These are phyloP conservation scores for Agastache rugosa DNA, from an alignment of 257 asterid genomes.

Conservation along the genomic window DNA sequence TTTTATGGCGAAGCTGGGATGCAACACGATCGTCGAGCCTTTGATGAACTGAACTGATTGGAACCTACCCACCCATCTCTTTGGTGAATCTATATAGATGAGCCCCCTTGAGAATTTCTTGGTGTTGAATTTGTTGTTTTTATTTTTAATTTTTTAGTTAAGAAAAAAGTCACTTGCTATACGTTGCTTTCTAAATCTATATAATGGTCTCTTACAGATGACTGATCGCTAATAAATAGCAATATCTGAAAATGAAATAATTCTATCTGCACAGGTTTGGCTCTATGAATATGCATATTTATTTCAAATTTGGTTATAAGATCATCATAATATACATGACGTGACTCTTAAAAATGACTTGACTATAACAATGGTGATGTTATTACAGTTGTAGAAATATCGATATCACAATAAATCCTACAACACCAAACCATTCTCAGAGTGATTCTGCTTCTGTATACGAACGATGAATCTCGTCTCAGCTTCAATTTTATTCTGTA, in stretches of 20 bases:
- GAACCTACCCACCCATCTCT: constrained; percentile 20
- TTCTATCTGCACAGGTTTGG: not conserved
- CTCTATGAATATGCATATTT: constrained; percentile 8
- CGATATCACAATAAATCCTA: not conserved
- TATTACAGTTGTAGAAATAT: constrained; percentile 5
- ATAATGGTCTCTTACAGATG: not conserved
- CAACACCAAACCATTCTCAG: not conserved
- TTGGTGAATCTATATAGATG: constrained; percentile 1
- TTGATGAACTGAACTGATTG: constrained; percentile 8
- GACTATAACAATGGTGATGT: not conserved
- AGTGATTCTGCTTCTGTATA: not conserved
- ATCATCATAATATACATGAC: not conserved
- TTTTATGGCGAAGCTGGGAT: constrained; percentile 26
- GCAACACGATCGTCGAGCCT: constrained; percentile 25
- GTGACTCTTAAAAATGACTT: not conserved
- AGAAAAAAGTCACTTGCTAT: not conserved
- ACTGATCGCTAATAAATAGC: not conserved
- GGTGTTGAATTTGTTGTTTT: constrained; percentile 5
- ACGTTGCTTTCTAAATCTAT: constrained; percentile 3
- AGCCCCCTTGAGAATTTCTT: not conserved
- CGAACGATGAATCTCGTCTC: not conserved
- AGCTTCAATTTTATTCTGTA: not conserved
- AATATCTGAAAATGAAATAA: not conserved
- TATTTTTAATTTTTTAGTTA: not conserved
- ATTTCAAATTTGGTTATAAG: not conserved